A percentile compares a stretch with the other conserved stretches of the same genome.
Conservation (phyloP, 768 basidiomycete genomes). For the Serendipita sp. region DNA sequence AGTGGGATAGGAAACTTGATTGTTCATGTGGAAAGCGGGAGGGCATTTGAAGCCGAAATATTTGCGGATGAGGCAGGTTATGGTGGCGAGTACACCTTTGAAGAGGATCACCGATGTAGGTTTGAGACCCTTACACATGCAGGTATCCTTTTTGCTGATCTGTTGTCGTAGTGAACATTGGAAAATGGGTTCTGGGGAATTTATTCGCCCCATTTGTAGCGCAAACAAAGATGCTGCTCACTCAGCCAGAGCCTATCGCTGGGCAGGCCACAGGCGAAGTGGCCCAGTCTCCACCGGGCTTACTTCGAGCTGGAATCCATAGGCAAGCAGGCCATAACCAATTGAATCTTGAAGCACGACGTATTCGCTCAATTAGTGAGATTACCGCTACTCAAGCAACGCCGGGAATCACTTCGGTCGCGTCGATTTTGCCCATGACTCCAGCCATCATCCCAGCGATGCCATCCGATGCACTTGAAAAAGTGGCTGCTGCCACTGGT, state of each 20-base stretch:
- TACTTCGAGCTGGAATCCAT: neutral
- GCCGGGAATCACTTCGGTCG: slow-evolving; percentile 29
- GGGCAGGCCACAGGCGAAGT: neutral
- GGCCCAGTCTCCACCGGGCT: neutral
- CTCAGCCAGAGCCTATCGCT: neutral
- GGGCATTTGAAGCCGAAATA: slow-evolving; percentile 87
- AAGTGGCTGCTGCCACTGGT: neutral
- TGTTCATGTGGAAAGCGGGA: slow-evolving; percentile 63
- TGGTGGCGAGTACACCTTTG: slow-evolving; percentile 39
- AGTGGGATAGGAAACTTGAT: slow-evolving; percentile 80
- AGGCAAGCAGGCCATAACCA: slow-evolving; percentile 17
- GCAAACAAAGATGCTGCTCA: slow-evolving; percentile 6
- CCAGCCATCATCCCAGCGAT: slow-evolving; percentile 43
- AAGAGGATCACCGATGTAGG: slow-evolving; percentile 71
- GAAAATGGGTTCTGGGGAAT: slow-evolving; percentile 81
- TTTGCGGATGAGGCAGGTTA: slow-evolving; percentile 86
- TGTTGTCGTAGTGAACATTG: slow-evolving; percentile 57
- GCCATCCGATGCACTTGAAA: neutral
- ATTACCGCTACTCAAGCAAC: slow-evolving; percentile 13
- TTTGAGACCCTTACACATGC: slow-evolving; percentile 14
- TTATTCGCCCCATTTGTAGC: slow-evolving; percentile 37
- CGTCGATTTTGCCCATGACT: slow-evolving; percentile 49
- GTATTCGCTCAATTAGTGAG: slow-evolving; percentile 17
- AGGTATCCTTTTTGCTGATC: slow-evolving; percentile 3
- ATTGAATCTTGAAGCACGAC: slow-evolving; percentile 19